Evolutionary conservation across 2,329 filamentous ascomycete species (phyloP), one percentile per base, ranked within the genome.

Genomic region (Aspergillus uvarum): DNA sequence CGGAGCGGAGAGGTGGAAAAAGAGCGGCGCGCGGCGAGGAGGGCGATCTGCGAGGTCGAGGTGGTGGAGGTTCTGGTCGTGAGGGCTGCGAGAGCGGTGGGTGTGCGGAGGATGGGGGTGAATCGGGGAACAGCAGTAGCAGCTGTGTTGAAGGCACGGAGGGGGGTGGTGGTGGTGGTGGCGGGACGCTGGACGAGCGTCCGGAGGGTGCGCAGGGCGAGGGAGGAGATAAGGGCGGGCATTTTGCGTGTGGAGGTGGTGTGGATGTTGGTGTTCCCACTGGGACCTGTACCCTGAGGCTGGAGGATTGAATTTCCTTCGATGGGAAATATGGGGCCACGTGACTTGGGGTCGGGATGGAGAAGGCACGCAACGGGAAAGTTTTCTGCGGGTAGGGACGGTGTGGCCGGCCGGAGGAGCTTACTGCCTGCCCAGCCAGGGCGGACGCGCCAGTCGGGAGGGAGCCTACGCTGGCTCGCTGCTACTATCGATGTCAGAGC

Each of bases 1-100:
- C 79, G 80, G 31, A 80, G 70, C 0, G 85, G 78, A 0, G 88
- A 85, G 38, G 82, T 82, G n/a, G 84, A 83, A 77, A 89, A 88
- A 63, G 79, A 68, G 59, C 80, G 79, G 53, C 38, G 38, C 16
- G 60, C 60, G 29, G 61, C 48, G 42, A 64, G 47, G 42, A 65
- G n/a, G 24, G n/a, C 5, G 21, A 50, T 47, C 35, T 31, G 21
- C 35, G 49, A 56, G 49, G 48, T n/a, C 16, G 54, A 16, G 7
- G 55, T 42, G 12, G 31, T 8, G 22, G 51, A 5, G 3, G 47
- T 29, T 42, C 31, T 42, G 7, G 71, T 59, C 19, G 58, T 54
- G 47, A 62, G 61, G 22, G 69, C 59, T 52, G 61, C 48, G 60
- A 68, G 59, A 60, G 65, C 60, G 57, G 68, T 63, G 31, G 69